These are phyloP conservation scores for Aspergillus luchuensis DNA, from an alignment of 2,329 filamentous ascomycete genomes.

Conservation along the genomic window DNA sequence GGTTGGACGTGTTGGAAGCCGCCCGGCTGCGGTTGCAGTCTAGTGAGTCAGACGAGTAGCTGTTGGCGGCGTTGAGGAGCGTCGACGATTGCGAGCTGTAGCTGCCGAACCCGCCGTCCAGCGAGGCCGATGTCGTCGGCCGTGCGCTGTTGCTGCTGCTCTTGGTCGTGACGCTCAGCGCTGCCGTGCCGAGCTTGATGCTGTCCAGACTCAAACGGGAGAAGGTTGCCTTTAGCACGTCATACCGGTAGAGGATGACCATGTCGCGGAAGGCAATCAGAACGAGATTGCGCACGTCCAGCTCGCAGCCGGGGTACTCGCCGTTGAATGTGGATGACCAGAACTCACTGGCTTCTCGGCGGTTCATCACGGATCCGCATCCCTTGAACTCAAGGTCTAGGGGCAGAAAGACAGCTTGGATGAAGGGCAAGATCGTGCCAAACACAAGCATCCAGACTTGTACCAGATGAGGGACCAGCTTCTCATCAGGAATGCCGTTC, in stretches of 20 bases:
- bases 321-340: slow-evolving; percentile 73
- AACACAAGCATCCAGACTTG: slow-evolving; percentile 95
- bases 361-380: slow-evolving; percentile 73
- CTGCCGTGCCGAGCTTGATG: slow-evolving; percentile 56
- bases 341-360: slow-evolving; percentile 81
- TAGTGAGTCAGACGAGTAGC: slow-evolving; percentile 54
- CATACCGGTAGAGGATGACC: slow-evolving; percentile 85
- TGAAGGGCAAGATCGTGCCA: slow-evolving; percentile 84
- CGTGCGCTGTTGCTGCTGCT: slow-evolving; percentile 53
- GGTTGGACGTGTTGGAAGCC: slow-evolving; percentile 73
- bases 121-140: slow-evolving; percentile 72
- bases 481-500: slow-evolving; percentile 75
- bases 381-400: slow-evolving; percentile 92
- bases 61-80: slow-evolving; percentile 68
- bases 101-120: slow-evolving; percentile 74
- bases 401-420: slow-evolving; percentile 92
- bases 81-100: slow-evolving; percentile 80
- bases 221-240: slow-evolving; percentile 85
- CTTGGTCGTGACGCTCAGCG: slow-evolving; percentile 43
- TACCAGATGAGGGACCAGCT: slow-evolving; percentile 84
- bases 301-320: slow-evolving; percentile 54
- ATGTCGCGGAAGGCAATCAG: slow-evolving; percentile 85
- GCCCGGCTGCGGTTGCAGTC: slow-evolving; percentile 69
- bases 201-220: slow-evolving; percentile 86
- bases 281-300: slow-evolving; percentile 87